phyloP scores from a whole-genome alignment of 371 early-diverging fungal genomes.

The Mortierella sp. region DNA sequence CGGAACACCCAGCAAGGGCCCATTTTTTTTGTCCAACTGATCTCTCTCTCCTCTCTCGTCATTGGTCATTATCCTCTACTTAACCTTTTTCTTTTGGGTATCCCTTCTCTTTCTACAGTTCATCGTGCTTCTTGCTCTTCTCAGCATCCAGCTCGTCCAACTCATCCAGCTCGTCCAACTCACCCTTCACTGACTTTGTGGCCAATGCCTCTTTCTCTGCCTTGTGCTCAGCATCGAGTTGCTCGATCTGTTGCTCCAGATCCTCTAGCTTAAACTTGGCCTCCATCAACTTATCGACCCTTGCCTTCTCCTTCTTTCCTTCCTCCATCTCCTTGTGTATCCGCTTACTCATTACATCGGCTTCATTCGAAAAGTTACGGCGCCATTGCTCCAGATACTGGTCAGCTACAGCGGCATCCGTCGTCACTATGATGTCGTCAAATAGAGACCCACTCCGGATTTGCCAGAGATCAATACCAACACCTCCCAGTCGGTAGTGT shows the following conservation, averaged over 20 bases:
- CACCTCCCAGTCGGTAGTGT: conserved; percentile 76
- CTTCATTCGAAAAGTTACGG: background rate
- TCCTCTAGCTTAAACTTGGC: conserved; percentile 41
- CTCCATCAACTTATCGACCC: conserved; percentile 41
- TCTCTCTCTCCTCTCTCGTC: conserved; percentile 13
- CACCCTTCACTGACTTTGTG: background rate
- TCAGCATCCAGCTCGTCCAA: conserved; percentile 6
- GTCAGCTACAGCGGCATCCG: conserved; percentile 69
- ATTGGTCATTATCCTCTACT: conserved; percentile 31
- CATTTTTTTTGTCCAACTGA: background rate
- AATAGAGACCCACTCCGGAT: conserved; percentile 90
- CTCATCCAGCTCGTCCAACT: conserved; percentile 49
- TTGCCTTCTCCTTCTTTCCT: conserved; percentile 56
- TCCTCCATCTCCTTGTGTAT: background rate
- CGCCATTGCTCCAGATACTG: conserved; percentile 14
- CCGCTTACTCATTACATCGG: background rate
- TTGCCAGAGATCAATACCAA: conserved; percentile 96
- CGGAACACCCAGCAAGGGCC: too few relatives aligned
- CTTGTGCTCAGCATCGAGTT: conserved; percentile 15
- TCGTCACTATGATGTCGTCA: conserved; percentile 87
- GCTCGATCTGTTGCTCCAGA: background rate
- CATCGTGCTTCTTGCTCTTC: background rate
- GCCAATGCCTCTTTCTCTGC: conserved; percentile 2
- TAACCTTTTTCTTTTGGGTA: too few relatives aligned
- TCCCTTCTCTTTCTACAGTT: conserved; percentile 25